These are phyloP conservation scores for Chrysosporium queenslandicum DNA, from an alignment of 2,329 filamentous ascomycete genomes.

Conservation along the genomic window DNA sequence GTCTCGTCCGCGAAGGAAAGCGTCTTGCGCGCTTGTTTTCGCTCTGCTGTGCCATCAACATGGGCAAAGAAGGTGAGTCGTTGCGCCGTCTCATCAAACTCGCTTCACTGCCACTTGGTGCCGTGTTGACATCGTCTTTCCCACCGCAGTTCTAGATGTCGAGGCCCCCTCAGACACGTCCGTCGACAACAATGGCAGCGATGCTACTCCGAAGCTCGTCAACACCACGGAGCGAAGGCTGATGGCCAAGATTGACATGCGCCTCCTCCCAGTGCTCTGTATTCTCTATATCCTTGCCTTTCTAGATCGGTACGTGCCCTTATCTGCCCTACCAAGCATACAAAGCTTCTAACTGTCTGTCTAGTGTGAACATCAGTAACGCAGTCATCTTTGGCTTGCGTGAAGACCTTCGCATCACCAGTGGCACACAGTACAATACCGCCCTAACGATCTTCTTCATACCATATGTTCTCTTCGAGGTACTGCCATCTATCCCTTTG, in stretches of 20 bases:
- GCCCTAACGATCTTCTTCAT: slow-evolving; percentile 74
- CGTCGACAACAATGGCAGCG: slow-evolving; percentile 8
- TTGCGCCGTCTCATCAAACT: not conserved
- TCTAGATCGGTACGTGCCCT: slow-evolving; percentile 41
- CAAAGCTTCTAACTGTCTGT: slow-evolving; percentile 5
- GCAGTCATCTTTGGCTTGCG: slow-evolving; percentile 58
- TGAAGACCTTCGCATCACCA: slow-evolving; percentile 50
- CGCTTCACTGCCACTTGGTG: not conserved
- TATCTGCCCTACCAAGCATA: slow-evolving; percentile 1
- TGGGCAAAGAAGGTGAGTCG: slow-evolving; percentile 11
- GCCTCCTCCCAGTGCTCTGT: slow-evolving; percentile 61
- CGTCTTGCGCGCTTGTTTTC: not conserved
- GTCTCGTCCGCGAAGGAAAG: not conserved
- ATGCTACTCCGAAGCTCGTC: slow-evolving; percentile 19
- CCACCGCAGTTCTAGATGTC: not conserved
- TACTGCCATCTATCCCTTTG: slow-evolving; percentile 52
- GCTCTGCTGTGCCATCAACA: not conserved
- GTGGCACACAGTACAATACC: slow-evolving; percentile 56
- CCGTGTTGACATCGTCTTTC: not conserved
- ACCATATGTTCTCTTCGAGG: slow-evolving; percentile 54
- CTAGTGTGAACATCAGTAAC: slow-evolving; percentile 67
- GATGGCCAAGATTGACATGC: slow-evolving; percentile 59
- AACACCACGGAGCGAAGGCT: slow-evolving; percentile 49
- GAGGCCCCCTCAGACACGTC: slow-evolving; percentile 11
- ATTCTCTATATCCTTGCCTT: slow-evolving; percentile 63